These are phyloP conservation scores for Suhomyces bolitotheri DNA, from an alignment of 1,139 yeast genomes.

Conservation along the genomic window DNA sequence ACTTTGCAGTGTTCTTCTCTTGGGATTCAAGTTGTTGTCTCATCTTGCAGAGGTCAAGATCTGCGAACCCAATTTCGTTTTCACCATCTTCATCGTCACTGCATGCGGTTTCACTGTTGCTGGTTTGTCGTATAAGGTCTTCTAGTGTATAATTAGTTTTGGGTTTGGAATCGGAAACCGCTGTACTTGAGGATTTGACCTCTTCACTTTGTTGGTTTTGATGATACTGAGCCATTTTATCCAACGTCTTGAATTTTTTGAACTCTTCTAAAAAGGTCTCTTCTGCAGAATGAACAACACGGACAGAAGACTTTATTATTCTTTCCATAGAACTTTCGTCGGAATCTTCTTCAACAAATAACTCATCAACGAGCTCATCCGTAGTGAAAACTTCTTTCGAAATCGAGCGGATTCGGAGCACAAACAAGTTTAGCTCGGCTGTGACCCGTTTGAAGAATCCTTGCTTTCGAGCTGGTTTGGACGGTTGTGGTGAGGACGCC, in stretches of 20 bases:
- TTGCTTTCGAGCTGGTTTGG: slow-evolving; percentile 15
- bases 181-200: slow-evolving; percentile 24
- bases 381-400: slow-evolving; percentile 46
- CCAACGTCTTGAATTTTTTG: slow-evolving; percentile 36
- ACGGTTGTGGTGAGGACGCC: background rate
- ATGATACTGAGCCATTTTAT: slow-evolving; percentile 33
- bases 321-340: slow-evolving; percentile 29
- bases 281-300: slow-evolving; percentile 32
- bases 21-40: slow-evolving; percentile 28
- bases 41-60: slow-evolving; percentile 30
- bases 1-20: slow-evolving; percentile 1
- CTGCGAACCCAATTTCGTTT: slow-evolving; percentile 22
- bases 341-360: slow-evolving; percentile 41
- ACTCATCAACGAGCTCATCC: slow-evolving; percentile 43
- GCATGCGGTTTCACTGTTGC: slow-evolving; percentile 11
- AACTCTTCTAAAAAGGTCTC: slow-evolving; percentile 37
- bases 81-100: slow-evolving; percentile 24
- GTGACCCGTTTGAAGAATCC: slow-evolving; percentile 37
- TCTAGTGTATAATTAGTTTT: slow-evolving; percentile 1
- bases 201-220: slow-evolving; percentile 19
- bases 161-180: slow-evolving; percentile 18
- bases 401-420: slow-evolving; percentile 35
- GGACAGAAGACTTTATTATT: slow-evolving; percentile 20
- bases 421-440: slow-evolving; percentile 35
- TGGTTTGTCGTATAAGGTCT: slow-evolving; percentile 16